Evolutionary conservation across 345 rosid genomes (phyloP).

Genomic region (Populus davidiana): DNA sequence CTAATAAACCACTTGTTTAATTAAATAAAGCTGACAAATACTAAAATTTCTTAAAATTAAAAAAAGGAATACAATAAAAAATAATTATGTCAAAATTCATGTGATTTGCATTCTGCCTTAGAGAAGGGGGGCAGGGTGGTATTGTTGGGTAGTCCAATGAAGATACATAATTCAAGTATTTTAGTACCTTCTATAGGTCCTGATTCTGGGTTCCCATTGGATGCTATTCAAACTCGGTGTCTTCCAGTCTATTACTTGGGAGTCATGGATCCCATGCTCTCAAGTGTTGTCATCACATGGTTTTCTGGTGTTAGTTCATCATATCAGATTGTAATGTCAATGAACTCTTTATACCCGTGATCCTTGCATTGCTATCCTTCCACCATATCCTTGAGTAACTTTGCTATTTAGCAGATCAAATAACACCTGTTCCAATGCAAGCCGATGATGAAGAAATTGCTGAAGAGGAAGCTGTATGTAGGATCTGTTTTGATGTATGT

Average conservation of each 20-base stretch:
- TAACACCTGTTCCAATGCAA: conserved; percentile 46
- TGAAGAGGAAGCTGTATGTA: conserved; percentile 94
- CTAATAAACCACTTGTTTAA: too few relatives aligned
- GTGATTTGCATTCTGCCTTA: too few relatives aligned
- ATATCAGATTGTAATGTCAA: not conserved
- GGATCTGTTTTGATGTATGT: conserved; percentile 82
- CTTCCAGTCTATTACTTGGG: not conserved
- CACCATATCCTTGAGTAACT: conserved; percentile 5
- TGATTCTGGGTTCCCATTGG: not conserved
- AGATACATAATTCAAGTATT: not conserved
- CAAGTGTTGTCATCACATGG: not conserved
- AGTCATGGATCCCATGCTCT: not conserved
- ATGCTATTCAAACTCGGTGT: not conserved
- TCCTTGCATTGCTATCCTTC: not conserved
- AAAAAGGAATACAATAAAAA: too few relatives aligned
- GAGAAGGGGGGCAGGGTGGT: too few relatives aligned
- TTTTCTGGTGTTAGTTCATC: not conserved
- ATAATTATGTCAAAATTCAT: too few relatives aligned
- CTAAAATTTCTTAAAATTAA: too few relatives aligned
- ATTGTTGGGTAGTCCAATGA: not conserved
- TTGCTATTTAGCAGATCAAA: conserved; percentile 53
- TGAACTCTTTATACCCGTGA: not conserved
- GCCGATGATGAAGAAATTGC: conserved; percentile 84
- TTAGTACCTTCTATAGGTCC: not conserved
- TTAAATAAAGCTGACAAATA: too few relatives aligned